A percentile compares a stretch with the other conserved stretches of the same genome.
Conservation (phyloP, 2,329 filamentous ascomycete genomes). For the Tolypocladium endophyticum region DNA sequence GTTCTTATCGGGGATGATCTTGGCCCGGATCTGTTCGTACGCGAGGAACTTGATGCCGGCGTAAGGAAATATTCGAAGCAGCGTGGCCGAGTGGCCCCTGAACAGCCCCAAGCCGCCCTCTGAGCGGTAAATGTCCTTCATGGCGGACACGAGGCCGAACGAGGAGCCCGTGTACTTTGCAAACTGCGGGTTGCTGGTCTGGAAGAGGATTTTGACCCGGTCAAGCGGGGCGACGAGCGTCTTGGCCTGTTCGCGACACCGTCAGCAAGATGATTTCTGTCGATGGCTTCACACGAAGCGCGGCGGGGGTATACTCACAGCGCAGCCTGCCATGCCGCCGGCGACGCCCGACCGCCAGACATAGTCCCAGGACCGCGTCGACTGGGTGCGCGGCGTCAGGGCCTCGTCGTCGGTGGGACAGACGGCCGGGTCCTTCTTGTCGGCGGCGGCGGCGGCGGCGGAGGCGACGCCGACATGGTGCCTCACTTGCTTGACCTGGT, state of each 20-base stretch:
- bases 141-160: conserved; percentile 71
- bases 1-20: conserved; percentile 59
- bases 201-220: conserved; percentile 97
- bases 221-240: conserved; percentile 92
- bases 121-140: conserved; percentile 68
- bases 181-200: conserved; percentile 88
- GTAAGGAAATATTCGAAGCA: conserved; percentile 93
- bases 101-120: conserved; percentile 73
- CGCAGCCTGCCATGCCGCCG: conserved; percentile 84
- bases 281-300: too few species aligned
- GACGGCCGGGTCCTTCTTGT: conserved; percentile 26
- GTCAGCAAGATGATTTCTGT: conserved; percentile 3
- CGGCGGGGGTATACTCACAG: conserved; percentile 46
- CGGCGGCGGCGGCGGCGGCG: conserved; percentile 8
- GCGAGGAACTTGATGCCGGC: conserved; percentile 96
- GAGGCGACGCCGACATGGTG: conserved; percentile 13
- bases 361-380: conserved; percentile 68
- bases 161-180: conserved; percentile 86
- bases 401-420: conserved; percentile 41
- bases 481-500: conserved; percentile 17
- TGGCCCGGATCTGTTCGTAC: conserved; percentile 85
- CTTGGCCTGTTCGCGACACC: conserved; percentile 56
- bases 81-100: conserved; percentile 86
- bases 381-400: conserved; percentile 29
- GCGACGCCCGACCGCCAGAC: conserved; percentile 73